Base-by-base conservation (phyloP, 768 basidiomycete genomes). In the Auricularia sp. region DNA sequence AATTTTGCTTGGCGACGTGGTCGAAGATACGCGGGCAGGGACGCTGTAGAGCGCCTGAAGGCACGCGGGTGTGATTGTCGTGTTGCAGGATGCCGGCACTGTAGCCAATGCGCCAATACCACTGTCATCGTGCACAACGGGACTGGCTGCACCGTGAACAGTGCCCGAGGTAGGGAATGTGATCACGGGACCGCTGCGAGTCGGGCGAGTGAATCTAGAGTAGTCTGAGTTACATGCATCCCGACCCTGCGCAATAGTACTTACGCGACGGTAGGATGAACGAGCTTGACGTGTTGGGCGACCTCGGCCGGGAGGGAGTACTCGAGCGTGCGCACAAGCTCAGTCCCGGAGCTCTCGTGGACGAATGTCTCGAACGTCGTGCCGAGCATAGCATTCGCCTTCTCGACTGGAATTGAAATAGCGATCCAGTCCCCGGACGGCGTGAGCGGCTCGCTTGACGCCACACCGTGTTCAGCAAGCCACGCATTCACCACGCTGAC, bases 11-110 rank as follows among this genome's bases (percentile, higher is more conserved):
- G 47, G 47, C 6, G 47, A 51, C 6, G 47, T 51, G 11, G 47
- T 16, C 47, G 47, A 18, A 6, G 47, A 51, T 5, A 51, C 18
- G 47, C 47, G 47, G 47, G 16, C 47, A 18, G 47, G 47, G 21
- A 51, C 21, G 47, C 47, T 62, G 29, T 33, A 39, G 36, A 62
- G 47, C 47, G 47, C 47, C 47, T 56, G 62, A 59, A 61, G 64
- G 66, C 77, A 77, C 4, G 73, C 65, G 0, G 77, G 77, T 29
- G 73, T 76, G 35, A 76, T 66, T 10, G 66, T 66, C 29, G 66
- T 66, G 42, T 62, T 67, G 67, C 76, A 76, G 1, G 71, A 71
- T 1, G 70, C 59, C 21, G 74, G 73, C 16, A 71, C 71, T 3
- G 71, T 51, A 8, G 47, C 47, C 6, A 51, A 18, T 42, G 39